These are phyloP conservation scores for Tetraselmis striata DNA, from an alignment of 139 green algal genomes.

Conservation along the genomic window DNA sequence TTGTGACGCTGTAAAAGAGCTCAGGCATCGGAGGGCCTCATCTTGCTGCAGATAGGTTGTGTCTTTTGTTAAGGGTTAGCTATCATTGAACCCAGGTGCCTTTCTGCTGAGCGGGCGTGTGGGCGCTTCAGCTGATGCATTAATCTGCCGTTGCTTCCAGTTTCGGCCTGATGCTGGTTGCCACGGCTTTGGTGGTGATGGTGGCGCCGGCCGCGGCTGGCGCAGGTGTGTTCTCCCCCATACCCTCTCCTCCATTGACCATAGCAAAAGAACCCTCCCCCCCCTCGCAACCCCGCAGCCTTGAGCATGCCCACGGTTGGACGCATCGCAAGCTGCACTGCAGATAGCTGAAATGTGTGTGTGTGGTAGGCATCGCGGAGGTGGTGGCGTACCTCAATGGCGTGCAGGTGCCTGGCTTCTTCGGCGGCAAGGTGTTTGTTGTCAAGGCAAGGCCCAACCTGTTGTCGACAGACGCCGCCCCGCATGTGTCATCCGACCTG, in stretches of 20 bases:
- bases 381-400: slow-evolving; percentile 89
- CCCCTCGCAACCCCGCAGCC: neutral
- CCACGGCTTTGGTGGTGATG: slow-evolving; percentile 62
- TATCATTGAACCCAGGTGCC: no score
- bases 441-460: neutral
- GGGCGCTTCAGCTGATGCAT: no score
- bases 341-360: no score
- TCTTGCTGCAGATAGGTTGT: no score
- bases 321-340: no score
- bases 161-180: slow-evolving; percentile 51
- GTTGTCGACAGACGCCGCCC: neutral
- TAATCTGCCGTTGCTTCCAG: slow-evolving; percentile 47
- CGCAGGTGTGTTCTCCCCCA: slow-evolving; percentile 39
- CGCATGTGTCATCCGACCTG: no score
- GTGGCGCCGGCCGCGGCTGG: slow-evolving; percentile 57
- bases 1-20: no score
- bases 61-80: no score
- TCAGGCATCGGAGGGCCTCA: no score
- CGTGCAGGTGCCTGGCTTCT: slow-evolving; percentile 10
- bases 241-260: neutral
- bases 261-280: neutral
- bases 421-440: neutral
- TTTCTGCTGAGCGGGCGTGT: no score
- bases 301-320: no score
- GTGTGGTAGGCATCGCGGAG: slow-evolving; percentile 44